phyloP scores from a whole-genome alignment of 2,329 filamentous ascomycete genomes.

The Dothiorella sarmentorum region DNA sequence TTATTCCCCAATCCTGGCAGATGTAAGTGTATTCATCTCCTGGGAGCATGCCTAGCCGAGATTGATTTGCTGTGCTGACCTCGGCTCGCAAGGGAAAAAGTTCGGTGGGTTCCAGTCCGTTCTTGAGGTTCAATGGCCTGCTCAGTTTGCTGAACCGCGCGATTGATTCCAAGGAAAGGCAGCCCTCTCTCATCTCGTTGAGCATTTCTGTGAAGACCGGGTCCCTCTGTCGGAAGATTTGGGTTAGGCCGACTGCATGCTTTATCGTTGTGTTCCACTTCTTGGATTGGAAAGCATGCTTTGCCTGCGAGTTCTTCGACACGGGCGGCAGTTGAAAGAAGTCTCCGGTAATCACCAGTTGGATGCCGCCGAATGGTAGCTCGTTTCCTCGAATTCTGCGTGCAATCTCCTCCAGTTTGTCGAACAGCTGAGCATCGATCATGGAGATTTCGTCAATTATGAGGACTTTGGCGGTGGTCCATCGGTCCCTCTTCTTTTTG shows the following conservation, averaged over 20 bases:
- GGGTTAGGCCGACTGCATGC: neutral
- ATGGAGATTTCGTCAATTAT: conserved; percentile 67
- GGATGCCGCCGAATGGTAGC: conserved; percentile 47
- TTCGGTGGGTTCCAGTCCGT: neutral
- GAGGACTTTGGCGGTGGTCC: conserved; percentile 41
- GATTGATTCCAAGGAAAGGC: neutral
- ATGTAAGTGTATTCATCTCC: too few species aligned
- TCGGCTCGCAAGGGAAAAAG: conserved; percentile 1
- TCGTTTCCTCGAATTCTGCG: conserved; percentile 35
- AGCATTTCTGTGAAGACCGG: neutral
- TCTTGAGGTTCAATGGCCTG: neutral
- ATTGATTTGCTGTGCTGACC: neutral
- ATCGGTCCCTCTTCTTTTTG: conserved; percentile 26
- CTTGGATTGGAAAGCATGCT: conserved; percentile 50
- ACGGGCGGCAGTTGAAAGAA: conserved; percentile 59
- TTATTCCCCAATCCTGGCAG: neutral
- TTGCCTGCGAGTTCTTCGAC: conserved; percentile 27
- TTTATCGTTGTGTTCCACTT: conserved; percentile 41
- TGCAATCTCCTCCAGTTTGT: conserved; percentile 50
- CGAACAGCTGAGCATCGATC: conserved; percentile 56
- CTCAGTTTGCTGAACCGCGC: neutral
- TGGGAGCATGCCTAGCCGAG: too few species aligned
- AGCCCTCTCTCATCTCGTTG: neutral
- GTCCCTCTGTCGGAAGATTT: conserved; percentile 4
- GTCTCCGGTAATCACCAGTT: conserved; percentile 57